Evolutionary conservation across 768 basidiomycete species (phyloP).

Genomic region (Kwoniella dendrophila): DNA sequence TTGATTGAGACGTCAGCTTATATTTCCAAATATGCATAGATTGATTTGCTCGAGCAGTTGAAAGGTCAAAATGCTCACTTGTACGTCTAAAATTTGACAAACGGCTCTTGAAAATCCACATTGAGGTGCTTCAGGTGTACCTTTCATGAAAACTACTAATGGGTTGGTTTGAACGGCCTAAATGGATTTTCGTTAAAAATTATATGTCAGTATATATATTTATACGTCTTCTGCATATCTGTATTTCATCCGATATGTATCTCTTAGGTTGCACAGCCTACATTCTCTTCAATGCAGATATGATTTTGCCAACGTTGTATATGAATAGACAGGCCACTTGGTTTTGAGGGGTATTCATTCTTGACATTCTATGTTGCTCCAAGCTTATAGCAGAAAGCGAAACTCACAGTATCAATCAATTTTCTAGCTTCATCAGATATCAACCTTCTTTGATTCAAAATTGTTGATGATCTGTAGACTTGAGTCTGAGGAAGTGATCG

Average conservation of each 20-base stretch:
- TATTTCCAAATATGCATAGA: background rate
- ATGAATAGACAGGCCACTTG: too few species aligned
- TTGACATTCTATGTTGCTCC: too few species aligned
- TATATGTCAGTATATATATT: too few species aligned
- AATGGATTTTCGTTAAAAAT: background rate
- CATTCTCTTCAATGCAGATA: too few species aligned
- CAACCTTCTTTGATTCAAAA: constrained; percentile 40
- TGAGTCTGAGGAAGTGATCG: constrained; percentile 49
- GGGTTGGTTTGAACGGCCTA: constrained; percentile 73
- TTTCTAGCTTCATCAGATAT: constrained; percentile 52
- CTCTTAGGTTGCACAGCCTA: too few species aligned
- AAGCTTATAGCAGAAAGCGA: background rate
- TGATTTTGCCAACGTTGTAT: too few species aligned
- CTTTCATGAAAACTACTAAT: constrained; percentile 98
- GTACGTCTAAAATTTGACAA: constrained; percentile 77
- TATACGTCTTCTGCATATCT: too few species aligned
- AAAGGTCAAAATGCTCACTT: constrained; percentile 44
- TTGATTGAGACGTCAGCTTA: constrained; percentile 1
- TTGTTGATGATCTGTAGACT: constrained; percentile 37
- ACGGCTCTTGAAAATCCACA: constrained; percentile 97
- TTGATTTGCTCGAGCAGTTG: background rate
- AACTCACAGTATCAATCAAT: constrained; percentile 53
- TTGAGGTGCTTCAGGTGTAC: constrained; percentile 78
- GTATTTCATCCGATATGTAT: too few species aligned
- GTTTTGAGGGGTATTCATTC: too few species aligned